Conservation (phyloP, 805 yeast species). For the Millerago galiae region DNA sequence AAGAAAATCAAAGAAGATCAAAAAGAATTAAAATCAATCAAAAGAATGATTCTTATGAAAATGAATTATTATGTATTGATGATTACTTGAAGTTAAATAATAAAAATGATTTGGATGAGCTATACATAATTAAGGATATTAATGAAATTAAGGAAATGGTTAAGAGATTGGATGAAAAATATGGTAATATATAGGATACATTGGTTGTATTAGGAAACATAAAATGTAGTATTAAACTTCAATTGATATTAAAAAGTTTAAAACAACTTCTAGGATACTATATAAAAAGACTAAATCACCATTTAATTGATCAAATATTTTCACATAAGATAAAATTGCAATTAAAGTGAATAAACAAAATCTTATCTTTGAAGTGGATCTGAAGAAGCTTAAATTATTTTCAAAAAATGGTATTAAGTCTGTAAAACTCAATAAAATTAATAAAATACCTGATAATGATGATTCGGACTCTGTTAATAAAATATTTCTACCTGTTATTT, state of each 20-base stretch:
- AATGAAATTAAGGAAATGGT: conserved; percentile 12
- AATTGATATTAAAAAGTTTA: conserved; percentile 5
- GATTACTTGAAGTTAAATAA: conserved; percentile 16
- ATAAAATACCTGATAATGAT: conserved; percentile 6
- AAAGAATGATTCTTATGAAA: conserved; percentile 8
- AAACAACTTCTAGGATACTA: conserved; percentile 5
- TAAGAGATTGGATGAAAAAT: conserved; percentile 9
- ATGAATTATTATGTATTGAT: conserved; percentile 16
- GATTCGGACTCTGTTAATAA: conserved; percentile 9
- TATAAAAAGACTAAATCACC: conserved; percentile 8
- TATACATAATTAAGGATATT: no score
- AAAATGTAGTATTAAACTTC: neutral
- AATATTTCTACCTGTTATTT: conserved; percentile 5
- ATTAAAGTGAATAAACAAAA: conserved; percentile 3
- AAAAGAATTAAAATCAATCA: conserved; percentile 21
- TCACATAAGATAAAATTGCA: conserved; percentile 5
- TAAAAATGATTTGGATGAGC: no score
- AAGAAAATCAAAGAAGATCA: conserved; percentile 13
- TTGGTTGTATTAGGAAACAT: neutral
- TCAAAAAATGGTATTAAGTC: conserved; percentile 7
- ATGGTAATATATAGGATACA: neutral
- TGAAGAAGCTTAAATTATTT: conserved; percentile 3
- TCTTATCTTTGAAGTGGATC: conserved; percentile 7
- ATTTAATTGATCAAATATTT: conserved; percentile 5
- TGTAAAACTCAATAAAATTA: conserved; percentile 3